Conservation (phyloP, 2,329 filamentous ascomycete genomes). For the Aureobasidium mangrovei region DNA sequence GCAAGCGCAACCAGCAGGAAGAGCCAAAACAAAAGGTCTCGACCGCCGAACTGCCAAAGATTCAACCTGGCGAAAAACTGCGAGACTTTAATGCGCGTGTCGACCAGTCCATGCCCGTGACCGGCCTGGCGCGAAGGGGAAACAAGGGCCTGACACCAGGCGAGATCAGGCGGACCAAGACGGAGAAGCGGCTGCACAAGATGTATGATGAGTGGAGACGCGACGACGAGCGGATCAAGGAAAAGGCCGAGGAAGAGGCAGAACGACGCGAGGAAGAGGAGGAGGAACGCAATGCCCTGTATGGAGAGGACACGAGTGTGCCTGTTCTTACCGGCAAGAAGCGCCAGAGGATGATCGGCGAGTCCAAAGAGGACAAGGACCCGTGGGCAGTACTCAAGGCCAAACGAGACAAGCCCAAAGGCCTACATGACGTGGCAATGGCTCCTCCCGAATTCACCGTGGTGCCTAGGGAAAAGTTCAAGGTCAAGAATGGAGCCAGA, state of each 20-base stretch:
- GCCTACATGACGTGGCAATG: constrained; percentile 52
- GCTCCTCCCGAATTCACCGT: constrained; percentile 68
- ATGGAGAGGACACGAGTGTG: constrained; percentile 56
- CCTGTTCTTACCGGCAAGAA: constrained; percentile 42
- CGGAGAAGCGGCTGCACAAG: constrained; percentile 66
- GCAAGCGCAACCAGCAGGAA: constrained; percentile 18
- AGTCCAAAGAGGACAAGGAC: constrained; percentile 52
- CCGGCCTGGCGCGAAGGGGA: constrained; percentile 53
- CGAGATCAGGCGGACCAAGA: constrained; percentile 63
- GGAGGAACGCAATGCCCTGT: constrained; percentile 52
- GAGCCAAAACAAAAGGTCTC: constrained; percentile 15
- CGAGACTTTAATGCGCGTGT: constrained; percentile 76
- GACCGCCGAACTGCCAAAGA: constrained; percentile 49
- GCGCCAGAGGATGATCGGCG: constrained; percentile 35
- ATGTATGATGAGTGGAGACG: constrained; percentile 58
- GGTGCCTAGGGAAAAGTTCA: constrained; percentile 53
- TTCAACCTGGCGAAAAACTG: constrained; percentile 74
- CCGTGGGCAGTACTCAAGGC: constrained; percentile 69
- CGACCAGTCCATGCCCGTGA: constrained; percentile 71
- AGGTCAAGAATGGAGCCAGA: constrained; percentile 54
- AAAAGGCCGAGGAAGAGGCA: constrained; percentile 61
- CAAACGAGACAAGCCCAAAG: constrained; percentile 49
- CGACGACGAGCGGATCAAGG: constrained; percentile 69
- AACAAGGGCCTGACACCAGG: constrained; percentile 57
- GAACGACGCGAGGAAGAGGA: constrained; percentile 57